These are phyloP conservation scores for Diaporthe humulicola DNA, from an alignment of 2,329 filamentous ascomycete species.

Conservation along the genomic window DNA sequence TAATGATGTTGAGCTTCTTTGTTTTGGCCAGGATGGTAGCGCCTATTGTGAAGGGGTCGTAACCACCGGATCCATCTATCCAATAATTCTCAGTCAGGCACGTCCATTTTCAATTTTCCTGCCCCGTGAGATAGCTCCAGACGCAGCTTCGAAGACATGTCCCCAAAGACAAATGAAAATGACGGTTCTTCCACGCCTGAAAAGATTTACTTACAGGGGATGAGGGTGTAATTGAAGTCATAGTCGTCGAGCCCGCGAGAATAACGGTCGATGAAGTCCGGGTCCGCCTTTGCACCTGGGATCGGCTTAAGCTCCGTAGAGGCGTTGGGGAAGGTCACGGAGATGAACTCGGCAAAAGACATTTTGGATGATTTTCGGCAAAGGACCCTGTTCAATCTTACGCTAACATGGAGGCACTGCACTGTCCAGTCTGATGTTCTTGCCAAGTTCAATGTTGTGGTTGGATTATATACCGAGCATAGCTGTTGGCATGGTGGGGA, in stretches of 20 bases:
- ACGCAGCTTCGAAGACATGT: background rate
- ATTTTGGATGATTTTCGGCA: slow-evolving; percentile 45
- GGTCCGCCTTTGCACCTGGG: slow-evolving; percentile 64
- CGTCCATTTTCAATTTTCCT: too few relatives aligned
- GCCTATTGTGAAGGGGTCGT: slow-evolving; percentile 70
- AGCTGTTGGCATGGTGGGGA: slow-evolving; percentile 35
- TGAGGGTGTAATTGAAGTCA: slow-evolving; percentile 72
- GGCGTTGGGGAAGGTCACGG: slow-evolving; percentile 67
- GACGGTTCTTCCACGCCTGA: background rate
- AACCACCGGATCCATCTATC: slow-evolving; percentile 62
- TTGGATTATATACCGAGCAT: slow-evolving; percentile 37
- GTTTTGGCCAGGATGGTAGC: slow-evolving; percentile 69
- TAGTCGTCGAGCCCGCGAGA: slow-evolving; percentile 70
- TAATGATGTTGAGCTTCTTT: slow-evolving; percentile 72
- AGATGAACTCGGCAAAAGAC: slow-evolving; percentile 68
- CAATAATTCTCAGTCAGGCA: background rate
- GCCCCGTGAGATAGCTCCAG: background rate
- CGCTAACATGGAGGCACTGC: background rate
- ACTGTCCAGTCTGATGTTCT: background rate
- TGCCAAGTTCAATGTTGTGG: slow-evolving; percentile 3
- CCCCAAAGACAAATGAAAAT: background rate
- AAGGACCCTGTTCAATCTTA: background rate
- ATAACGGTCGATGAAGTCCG: slow-evolving; percentile 68
- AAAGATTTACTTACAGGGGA: slow-evolving; percentile 55
- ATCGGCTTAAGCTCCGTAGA: slow-evolving; percentile 69